Percentiles rank a stretch among this genome's conserved stretches.
Conservation (phyloP, 2,329 filamentous ascomycete species). For the Neofusicoccum sp. region DNA sequence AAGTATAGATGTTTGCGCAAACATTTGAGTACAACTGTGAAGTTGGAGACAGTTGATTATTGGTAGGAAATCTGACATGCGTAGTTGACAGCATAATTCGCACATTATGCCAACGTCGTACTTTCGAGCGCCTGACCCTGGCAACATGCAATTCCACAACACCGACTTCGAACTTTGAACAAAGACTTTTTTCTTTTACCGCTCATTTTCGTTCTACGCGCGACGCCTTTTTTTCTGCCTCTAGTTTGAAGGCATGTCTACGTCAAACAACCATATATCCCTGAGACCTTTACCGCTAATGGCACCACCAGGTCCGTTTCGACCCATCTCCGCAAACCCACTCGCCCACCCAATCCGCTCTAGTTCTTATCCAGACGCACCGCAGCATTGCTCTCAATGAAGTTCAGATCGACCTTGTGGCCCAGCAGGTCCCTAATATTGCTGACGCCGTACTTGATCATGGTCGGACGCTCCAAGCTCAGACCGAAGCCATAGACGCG, state of each 20-base stretch:
- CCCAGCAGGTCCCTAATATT: constrained; percentile 92
- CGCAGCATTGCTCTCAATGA: constrained; percentile 88
- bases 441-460: constrained; percentile 81
- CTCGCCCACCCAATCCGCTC: not conserved
- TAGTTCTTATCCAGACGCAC: constrained; percentile 84
- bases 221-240: not conserved
- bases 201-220: not conserved
- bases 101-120: no score
- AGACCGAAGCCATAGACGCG: constrained; percentile 92
- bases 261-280: not conserved
- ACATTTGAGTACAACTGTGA: no score
- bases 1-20: no score
- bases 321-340: not conserved
- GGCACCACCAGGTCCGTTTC: not conserved
- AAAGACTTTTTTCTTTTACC: not conserved
- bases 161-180: no score
- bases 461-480: constrained; percentile 88
- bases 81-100: no score
- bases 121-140: no score
- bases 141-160: no score
- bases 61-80: no score
- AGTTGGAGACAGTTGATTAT: no score
- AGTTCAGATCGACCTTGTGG: constrained; percentile 91
- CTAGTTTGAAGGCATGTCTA: not conserved
- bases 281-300: not conserved